phyloP scores from a whole-genome alignment of 2,329 filamentous ascomycete genomes.

The Penicillium concentricum region DNA sequence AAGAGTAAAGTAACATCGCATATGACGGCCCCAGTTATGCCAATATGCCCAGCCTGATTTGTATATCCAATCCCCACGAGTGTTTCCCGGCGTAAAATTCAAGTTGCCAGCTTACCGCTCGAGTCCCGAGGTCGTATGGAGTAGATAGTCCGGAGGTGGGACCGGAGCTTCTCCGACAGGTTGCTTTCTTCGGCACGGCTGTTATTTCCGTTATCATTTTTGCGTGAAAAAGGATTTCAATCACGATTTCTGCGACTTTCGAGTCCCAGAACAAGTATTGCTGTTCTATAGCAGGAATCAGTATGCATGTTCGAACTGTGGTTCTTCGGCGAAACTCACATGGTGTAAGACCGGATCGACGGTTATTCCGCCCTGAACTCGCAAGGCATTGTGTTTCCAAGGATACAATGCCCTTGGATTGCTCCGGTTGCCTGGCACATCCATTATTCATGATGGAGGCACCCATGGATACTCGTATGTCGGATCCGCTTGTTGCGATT shows the following conservation, averaged over 20 bases:
- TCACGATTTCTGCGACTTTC: neutral
- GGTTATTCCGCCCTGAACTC: neutral
- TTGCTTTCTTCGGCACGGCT: neutral
- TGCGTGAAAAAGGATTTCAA: neutral
- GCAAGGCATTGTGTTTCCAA: neutral
- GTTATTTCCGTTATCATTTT: neutral
- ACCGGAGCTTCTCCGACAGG: neutral
- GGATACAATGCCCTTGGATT: neutral
- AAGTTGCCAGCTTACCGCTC: neutral
- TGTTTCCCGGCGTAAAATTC: too few species aligned
- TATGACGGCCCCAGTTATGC: neutral
- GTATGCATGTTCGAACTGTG: neutral
- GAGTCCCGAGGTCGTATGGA: neutral
- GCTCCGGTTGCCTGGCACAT: neutral
- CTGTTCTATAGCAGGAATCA: neutral
- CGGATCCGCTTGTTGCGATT: slow-evolving; percentile 11
- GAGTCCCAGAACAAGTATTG: neutral
- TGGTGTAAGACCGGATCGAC: neutral
- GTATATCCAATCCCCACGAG: neutral
- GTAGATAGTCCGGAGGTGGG: neutral
- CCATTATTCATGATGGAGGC: slow-evolving; percentile 8
- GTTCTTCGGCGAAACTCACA: neutral
- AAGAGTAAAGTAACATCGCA: neutral
- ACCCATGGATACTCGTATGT: slow-evolving; percentile 18
- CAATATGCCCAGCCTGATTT: neutral